phyloP scores from a whole-genome alignment of 805 yeast species.

The Torulaspora franciscae region DNA sequence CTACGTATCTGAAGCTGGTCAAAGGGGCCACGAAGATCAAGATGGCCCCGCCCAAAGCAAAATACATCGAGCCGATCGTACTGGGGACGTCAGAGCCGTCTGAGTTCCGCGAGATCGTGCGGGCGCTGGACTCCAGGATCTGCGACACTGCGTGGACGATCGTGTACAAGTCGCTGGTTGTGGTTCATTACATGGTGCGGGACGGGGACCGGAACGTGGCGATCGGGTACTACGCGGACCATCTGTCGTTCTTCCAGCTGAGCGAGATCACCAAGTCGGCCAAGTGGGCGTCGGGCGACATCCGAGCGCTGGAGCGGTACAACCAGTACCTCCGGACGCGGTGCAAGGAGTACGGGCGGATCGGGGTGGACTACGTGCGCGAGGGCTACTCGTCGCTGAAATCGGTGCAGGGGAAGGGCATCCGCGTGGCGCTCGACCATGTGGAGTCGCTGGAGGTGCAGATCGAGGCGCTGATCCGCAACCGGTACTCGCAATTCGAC shows the following conservation, averaged over 20 bases:
- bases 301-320: constrained; percentile 58
- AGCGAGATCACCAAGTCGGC: constrained; percentile 36
- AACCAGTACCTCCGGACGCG: constrained; percentile 64
- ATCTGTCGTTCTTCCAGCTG: constrained; percentile 49
- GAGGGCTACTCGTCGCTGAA: constrained; percentile 53
- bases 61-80: constrained; percentile 89
- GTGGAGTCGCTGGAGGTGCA: constrained; percentile 81
- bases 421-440: constrained; percentile 74
- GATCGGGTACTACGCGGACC: constrained; percentile 50
- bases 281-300: constrained; percentile 40
- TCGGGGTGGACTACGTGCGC: constrained; percentile 72
- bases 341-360: constrained; percentile 60
- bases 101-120: constrained; percentile 65
- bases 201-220: constrained; percentile 84
- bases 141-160: constrained; percentile 87
- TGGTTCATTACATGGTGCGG: constrained; percentile 83
- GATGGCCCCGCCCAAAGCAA: constrained; percentile 97
- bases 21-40: constrained; percentile 73
- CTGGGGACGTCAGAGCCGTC: constrained; percentile 38
- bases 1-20: constrained; percentile 68
- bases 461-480: constrained; percentile 66
- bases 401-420: constrained; percentile 48
- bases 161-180: constrained; percentile 78
- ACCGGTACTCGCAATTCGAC: constrained; percentile 73
- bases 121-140: constrained; percentile 54